Evolutionary conservation across 345 rosid genomes (phyloP), one percentile per base, ranked within the genome.

Genomic region (Syzygium grande): DNA sequence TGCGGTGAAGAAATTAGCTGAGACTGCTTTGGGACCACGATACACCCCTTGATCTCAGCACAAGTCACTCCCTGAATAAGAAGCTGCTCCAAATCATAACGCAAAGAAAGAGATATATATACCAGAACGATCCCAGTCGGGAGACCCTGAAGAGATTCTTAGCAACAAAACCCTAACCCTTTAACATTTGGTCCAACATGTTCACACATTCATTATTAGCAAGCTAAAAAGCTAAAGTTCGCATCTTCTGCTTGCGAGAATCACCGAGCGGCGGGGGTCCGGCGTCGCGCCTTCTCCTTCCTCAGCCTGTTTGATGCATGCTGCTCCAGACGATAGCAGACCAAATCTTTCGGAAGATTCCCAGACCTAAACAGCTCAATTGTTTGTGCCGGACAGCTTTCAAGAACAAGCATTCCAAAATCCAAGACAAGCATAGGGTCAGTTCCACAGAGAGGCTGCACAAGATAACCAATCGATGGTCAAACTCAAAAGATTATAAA

Each of bases 341-440:
- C 99, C 93, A 96, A 91, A 92, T 97, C 97, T 52, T 99, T 95
- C n/a, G 97, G 94, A 87, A 98, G 95, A 90, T 96, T 97, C 90
- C 98, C 99, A 52, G 98, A 95, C 90, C 95, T 86, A 93, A 96
- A 94, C 65, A 96, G 94, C 84, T 98, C 97, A 87, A 96, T 95
- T 87, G 99, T 94, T 93, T 95, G 96, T 10, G 94, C 91, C 46
- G 99, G 99, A 91, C 96, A 98, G 93, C 96, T 97, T 91, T 97
- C 99, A 59, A 96, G 96, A 86, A 97, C 95, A 86, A 92, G 97
- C 98, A 97, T 96, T 16, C 98, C 94, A 93, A 90, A 95, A 90
- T 98, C 99, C 88, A 98, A 92, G 88, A 98, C 98, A 86, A 98
- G 98, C 96, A 96, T 96, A 56, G 99, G 98, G 84, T 98, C 99